phyloP scores from a whole-genome alignment of 768 basidiomycete genomes.

The Amyloporia xantha region DNA sequence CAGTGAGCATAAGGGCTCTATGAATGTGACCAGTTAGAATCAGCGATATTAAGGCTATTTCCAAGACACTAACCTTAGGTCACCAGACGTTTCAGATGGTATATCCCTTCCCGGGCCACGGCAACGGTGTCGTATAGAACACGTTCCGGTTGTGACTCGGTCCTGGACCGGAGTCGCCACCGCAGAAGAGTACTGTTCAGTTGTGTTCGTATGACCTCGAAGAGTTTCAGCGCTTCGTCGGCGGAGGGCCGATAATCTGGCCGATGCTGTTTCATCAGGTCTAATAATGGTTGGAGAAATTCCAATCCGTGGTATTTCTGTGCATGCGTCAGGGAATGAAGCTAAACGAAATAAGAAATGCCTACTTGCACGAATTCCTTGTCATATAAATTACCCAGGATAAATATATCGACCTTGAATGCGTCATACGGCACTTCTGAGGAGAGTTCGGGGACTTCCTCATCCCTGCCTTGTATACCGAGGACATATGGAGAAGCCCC shows the following conservation, averaged over 20 bases:
- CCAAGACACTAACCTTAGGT: too few relatives aligned
- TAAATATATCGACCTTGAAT: constrained; percentile 19
- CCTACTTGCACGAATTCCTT: constrained; percentile 10
- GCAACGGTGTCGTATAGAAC: constrained; percentile 15
- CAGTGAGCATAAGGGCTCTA: too few relatives aligned
- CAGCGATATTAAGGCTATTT: too few relatives aligned
- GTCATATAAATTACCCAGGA: constrained; percentile 14
- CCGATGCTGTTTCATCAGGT: constrained; percentile 8
- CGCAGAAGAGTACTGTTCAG: not conserved
- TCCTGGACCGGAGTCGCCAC: constrained; percentile 9
- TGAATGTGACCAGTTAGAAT: too few relatives aligned
- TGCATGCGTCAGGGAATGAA: not conserved
- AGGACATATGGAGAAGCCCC: constrained; percentile 10
- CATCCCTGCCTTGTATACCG: constrained; percentile 14
- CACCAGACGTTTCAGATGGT: constrained; percentile 6
- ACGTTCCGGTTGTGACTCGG: constrained; percentile 8
- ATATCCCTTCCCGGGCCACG: constrained; percentile 12
- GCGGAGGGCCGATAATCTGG: constrained; percentile 8
- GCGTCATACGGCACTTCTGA: constrained; percentile 15
- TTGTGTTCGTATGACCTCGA: not conserved
- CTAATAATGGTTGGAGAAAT: constrained; percentile 11
- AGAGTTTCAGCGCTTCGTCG: constrained; percentile 1
- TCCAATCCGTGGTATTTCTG: constrained; percentile 8
- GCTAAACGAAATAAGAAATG: constrained; percentile 1
- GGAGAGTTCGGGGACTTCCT: constrained; percentile 19